Percentiles rank a stretch among this genome's conserved stretches.
Conservation (phyloP, 2,329 filamentous ascomycete species). For the Ceratocystis diversiconidia region DNA sequence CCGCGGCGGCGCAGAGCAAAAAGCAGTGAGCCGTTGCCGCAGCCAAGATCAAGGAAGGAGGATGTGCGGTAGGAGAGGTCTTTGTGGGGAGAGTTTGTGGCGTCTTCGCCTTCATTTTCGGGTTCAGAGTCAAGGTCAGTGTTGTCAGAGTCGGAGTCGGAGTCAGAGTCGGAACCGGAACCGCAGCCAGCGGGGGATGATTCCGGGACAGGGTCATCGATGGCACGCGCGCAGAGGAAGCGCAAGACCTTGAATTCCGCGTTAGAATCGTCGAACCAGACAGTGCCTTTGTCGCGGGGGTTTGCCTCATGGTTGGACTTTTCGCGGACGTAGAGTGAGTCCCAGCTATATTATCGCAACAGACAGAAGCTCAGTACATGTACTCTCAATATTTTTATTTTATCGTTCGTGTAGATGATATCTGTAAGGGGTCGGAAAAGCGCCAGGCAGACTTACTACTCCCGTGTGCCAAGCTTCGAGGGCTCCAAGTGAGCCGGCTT, state of each 20-base stretch:
- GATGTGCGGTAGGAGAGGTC: slow-evolving; percentile 25
- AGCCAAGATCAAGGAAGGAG: slow-evolving; percentile 73
- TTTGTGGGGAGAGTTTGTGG: slow-evolving; percentile 17
- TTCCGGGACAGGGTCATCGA: slow-evolving; percentile 2
- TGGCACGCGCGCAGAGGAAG: slow-evolving; percentile 38
- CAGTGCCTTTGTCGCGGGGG: slow-evolving; percentile 67
- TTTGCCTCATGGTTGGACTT: slow-evolving; percentile 57
- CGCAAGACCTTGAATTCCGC: slow-evolving; percentile 68
- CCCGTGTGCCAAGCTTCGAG: slow-evolving; percentile 70
- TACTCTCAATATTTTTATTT: neutral
- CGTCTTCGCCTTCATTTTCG: slow-evolving; percentile 17
- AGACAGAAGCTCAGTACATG: neutral
- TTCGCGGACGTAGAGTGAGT: slow-evolving; percentile 57
- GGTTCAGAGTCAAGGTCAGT: slow-evolving; percentile 3
- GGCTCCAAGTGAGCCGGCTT: slow-evolving; percentile 58
- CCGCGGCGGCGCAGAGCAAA: slow-evolving; percentile 51
- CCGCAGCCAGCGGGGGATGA: neutral
- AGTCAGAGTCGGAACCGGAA: slow-evolving; percentile 21
- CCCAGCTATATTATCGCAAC: slow-evolving; percentile 44
- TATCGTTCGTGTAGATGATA: too few species aligned
- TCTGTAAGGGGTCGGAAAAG: too few species aligned
- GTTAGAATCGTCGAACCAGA: slow-evolving; percentile 92
- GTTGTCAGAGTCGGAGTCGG: slow-evolving; percentile 22
- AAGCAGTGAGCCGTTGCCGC: slow-evolving; percentile 86
- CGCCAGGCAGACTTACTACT: slow-evolving; percentile 50